These are phyloP conservation scores for Yamadazyma kanchanaburiensis DNA, from an alignment of 1,139 yeast genomes.

Conservation along the genomic window DNA sequence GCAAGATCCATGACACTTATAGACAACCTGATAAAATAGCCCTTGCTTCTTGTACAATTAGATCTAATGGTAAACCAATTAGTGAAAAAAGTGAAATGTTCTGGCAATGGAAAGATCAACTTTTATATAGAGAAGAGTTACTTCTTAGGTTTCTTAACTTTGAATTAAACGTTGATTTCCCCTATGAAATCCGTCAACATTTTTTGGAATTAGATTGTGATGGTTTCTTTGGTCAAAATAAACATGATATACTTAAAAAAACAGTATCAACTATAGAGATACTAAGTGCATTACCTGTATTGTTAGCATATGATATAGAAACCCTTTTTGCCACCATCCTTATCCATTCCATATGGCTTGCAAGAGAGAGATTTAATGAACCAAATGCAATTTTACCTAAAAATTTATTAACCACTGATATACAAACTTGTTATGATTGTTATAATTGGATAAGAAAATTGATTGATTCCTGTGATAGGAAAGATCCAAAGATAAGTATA, in stretches of 20 bases:
- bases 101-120: constrained; percentile 49
- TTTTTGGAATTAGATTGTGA: constrained; percentile 12
- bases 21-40: constrained; percentile 46
- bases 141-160: constrained; percentile 38
- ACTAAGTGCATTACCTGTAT: constrained; percentile 39
- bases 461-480: constrained; percentile 21
- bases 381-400: constrained; percentile 22
- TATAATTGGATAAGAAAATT: constrained; percentile 30
- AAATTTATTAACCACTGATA: constrained; percentile 16
- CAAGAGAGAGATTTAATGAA: constrained; percentile 18
- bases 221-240: constrained; percentile 19
- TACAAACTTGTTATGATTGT: constrained; percentile 26
- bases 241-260: constrained; percentile 30
- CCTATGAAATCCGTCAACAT: constrained; percentile 32
- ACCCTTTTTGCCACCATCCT: constrained; percentile 34
- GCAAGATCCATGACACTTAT: constrained; percentile 43
- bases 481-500: constrained; percentile 24
- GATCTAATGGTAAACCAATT: constrained; percentile 27
- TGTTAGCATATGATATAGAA: constrained; percentile 32
- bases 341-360: constrained; percentile 29
- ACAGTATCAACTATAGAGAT: constrained; percentile 36
- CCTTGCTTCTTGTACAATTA: constrained; percentile 32
- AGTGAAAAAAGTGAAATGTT: constrained; percentile 42
- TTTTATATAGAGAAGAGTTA: constrained; percentile 42
- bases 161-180: constrained; percentile 37